A percentile compares a stretch with the other conserved stretches of the same genome.
Evolutionary conservation across 2,329 filamentous ascomycete species (phyloP).

Genomic region (Verticillium alfalfae): DNA sequence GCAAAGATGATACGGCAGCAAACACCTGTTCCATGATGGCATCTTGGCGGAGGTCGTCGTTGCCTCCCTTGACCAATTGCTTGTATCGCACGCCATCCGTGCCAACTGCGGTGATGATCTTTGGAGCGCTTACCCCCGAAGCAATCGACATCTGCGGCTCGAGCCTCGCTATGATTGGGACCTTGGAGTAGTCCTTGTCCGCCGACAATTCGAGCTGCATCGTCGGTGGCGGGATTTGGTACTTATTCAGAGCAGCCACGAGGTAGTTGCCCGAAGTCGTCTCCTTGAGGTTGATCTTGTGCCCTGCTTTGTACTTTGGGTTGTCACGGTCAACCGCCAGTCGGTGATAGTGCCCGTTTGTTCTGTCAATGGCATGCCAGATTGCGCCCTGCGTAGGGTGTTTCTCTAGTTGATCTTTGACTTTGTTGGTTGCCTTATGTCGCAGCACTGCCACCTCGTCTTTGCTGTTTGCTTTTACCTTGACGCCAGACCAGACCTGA

Average conservation of each 20-base stretch:
- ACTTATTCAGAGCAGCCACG: slow-evolving; percentile 55
- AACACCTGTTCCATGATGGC: slow-evolving; percentile 99
- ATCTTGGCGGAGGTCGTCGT: slow-evolving; percentile 93
- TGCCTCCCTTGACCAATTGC: slow-evolving; percentile 91
- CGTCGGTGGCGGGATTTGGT: slow-evolving; percentile 80
- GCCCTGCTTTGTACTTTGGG: slow-evolving; percentile 61
- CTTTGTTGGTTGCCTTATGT: slow-evolving; percentile 63
- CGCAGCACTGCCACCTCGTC: slow-evolving; percentile 73
- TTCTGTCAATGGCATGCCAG: slow-evolving; percentile 69
- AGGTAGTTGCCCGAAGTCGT: slow-evolving; percentile 59
- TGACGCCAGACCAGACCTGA: slow-evolving; percentile 82
- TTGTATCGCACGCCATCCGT: slow-evolving; percentile 77
- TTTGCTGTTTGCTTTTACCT: slow-evolving; percentile 60
- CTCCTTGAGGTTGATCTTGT: slow-evolving; percentile 59
- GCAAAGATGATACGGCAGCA: slow-evolving; percentile 83
- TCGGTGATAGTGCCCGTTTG: slow-evolving; percentile 60
- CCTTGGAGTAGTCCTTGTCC: slow-evolving; percentile 67
- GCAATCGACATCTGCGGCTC: slow-evolving; percentile 77
- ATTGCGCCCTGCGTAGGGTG: slow-evolving; percentile 45
- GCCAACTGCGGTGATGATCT: slow-evolving; percentile 79
- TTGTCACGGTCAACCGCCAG: slow-evolving; percentile 62
- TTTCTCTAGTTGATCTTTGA: slow-evolving; percentile 57
- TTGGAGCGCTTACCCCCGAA: slow-evolving; percentile 85
- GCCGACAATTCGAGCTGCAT: slow-evolving; percentile 73
- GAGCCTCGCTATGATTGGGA: slow-evolving; percentile 71